Evolutionary conservation across 148 eudicot species (phyloP).

Genomic region (Hydrangea macrophylla): DNA sequence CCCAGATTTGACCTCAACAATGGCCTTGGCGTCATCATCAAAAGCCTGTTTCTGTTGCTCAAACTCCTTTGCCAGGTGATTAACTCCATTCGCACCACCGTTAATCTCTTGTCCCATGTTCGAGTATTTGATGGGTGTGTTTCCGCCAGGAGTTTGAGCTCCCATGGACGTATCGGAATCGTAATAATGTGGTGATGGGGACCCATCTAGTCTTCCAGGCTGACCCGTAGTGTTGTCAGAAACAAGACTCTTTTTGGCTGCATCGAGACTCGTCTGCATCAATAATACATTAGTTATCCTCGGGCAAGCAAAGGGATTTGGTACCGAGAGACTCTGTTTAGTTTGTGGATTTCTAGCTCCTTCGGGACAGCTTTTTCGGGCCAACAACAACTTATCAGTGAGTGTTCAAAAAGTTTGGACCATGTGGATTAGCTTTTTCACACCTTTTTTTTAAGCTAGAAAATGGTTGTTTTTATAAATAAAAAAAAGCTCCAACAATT

Average conservation of each 20-base stretch:
- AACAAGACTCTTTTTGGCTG: slow-evolving; percentile 25
- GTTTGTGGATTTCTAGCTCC: too few species aligned
- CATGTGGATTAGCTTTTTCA: too few species aligned
- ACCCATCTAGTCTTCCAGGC: slow-evolving; percentile 14
- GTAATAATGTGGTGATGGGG: slow-evolving; percentile 37
- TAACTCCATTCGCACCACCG: slow-evolving; percentile 36
- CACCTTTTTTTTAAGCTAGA: too few species aligned
- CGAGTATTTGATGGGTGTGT: slow-evolving; percentile 41
- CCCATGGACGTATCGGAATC: slow-evolving; percentile 53
- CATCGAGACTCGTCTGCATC: slow-evolving; percentile 34
- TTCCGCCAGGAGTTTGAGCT: slow-evolving; percentile 52
- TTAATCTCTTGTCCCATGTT: slow-evolving; percentile 37
- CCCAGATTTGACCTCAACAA: slow-evolving; percentile 45
- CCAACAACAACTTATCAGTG: too few species aligned
- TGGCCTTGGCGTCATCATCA: slow-evolving; percentile 63
- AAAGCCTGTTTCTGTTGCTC: slow-evolving; percentile 54
- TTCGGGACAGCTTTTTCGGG: too few species aligned
- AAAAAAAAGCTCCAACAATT: too few species aligned
- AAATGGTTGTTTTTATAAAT: too few species aligned
- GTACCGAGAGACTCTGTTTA: neutral
- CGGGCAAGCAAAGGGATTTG: neutral
- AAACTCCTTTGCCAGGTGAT: slow-evolving; percentile 56
- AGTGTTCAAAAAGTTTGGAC: too few species aligned
- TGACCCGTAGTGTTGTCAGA: slow-evolving; percentile 5
- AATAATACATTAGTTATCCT: neutral